phyloP scores from a whole-genome alignment of 805 yeast species.

The Huiozyma naganishii region DNA sequence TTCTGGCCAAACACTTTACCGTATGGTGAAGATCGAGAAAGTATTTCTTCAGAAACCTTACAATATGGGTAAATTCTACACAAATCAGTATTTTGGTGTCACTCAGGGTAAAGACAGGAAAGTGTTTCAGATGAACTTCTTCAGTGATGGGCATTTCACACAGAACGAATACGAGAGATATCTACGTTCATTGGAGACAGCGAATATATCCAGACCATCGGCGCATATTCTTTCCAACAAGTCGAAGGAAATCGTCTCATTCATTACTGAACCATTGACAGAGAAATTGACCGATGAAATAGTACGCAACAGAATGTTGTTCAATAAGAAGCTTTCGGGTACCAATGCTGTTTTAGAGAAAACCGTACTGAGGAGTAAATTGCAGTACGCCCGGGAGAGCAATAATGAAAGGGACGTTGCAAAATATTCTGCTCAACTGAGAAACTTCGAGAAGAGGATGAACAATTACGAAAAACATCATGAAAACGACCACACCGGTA shows the following conservation, averaged over 20 bases:
- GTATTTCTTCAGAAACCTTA: slow-evolving; percentile 45
- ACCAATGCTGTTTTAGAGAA: slow-evolving; percentile 70
- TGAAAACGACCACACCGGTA: slow-evolving; percentile 31
- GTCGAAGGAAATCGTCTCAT: slow-evolving; percentile 45
- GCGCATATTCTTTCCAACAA: slow-evolving; percentile 55
- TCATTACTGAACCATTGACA: slow-evolving; percentile 58
- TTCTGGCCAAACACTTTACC: slow-evolving; percentile 54
- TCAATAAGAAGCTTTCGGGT: slow-evolving; percentile 47
- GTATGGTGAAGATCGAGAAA: slow-evolving; percentile 74
- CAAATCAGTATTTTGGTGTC: slow-evolving; percentile 53
- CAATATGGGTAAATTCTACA: slow-evolving; percentile 37
- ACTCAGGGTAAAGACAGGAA: slow-evolving; percentile 76
- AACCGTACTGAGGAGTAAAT: slow-evolving; percentile 58
- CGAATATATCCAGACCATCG: slow-evolving; percentile 42
- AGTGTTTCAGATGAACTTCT: slow-evolving; percentile 63
- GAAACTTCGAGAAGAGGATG: slow-evolving; percentile 31
- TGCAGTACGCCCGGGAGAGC: slow-evolving; percentile 62
- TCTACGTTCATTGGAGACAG: slow-evolving; percentile 46
- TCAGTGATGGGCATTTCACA: slow-evolving; percentile 68
- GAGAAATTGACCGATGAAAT: slow-evolving; percentile 67
- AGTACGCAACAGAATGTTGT: slow-evolving; percentile 59
- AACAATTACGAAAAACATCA: slow-evolving; percentile 29
- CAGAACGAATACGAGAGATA: slow-evolving; percentile 67
- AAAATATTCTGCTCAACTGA: slow-evolving; percentile 38
- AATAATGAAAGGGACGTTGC: slow-evolving; percentile 35